Percentiles rank a stretch among this genome's conserved stretches.
phyloP scores from a whole-genome alignment of 208 protist species.

The Strigomonas culicis region DNA sequence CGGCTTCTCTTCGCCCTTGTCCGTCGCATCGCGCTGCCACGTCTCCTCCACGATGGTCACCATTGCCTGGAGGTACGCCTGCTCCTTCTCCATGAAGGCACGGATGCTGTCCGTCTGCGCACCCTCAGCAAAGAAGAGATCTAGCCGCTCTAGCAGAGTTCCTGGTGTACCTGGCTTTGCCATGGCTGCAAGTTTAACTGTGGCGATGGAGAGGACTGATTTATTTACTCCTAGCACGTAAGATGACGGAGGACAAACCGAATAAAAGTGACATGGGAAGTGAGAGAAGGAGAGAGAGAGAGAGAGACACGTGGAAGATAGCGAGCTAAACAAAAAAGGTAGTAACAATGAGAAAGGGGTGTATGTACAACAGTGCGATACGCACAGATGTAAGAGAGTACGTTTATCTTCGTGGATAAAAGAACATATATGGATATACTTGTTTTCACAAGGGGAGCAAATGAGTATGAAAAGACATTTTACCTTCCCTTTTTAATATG shows the following conservation, averaged over 20 bases:
- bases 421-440: not conserved
- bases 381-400: too few relatives aligned
- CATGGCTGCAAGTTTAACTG: too few relatives aligned
- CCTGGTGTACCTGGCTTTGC: not conserved
- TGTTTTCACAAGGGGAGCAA: not conserved
- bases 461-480: not conserved
- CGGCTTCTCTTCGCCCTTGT: constrained; percentile 1
- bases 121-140: constrained; percentile 62
- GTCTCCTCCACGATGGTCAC: constrained; percentile 5
- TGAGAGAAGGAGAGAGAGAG: not conserved
- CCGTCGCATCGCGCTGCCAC: not conserved
- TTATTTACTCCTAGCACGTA: not conserved
- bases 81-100: constrained; percentile 52
- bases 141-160: constrained; percentile 35
- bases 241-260: not conserved
- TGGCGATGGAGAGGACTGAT: not conserved
- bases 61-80: constrained; percentile 24
- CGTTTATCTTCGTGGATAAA: not conserved
- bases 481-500: not conserved
- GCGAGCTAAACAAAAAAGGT: too few relatives aligned
- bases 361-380: too few relatives aligned
- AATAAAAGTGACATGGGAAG: not conserved
- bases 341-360: too few relatives aligned
- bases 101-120: constrained; percentile 59
- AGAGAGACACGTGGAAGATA: not conserved